These are phyloP conservation scores for Gynostemma pentaphyllum DNA, from an alignment of 306 rosid genomes.

Conservation along the genomic window DNA sequence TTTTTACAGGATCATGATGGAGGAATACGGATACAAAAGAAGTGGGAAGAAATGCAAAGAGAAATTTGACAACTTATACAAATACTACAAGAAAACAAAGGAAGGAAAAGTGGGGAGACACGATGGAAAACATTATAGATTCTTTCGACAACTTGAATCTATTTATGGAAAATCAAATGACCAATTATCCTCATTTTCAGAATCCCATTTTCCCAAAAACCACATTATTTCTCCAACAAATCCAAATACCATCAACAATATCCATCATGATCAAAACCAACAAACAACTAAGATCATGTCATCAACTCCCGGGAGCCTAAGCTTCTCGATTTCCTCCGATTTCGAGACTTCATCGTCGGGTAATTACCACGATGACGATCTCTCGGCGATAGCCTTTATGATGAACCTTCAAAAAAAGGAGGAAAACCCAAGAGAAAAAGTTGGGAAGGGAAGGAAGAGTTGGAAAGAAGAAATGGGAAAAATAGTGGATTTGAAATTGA, in stretches of 20 bases:
- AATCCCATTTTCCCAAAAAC: background rate
- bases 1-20: conserved; percentile 51
- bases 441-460: background rate
- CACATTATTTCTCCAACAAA: background rate
- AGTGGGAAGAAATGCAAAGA: conserved; percentile 84
- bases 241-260: background rate
- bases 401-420: background rate
- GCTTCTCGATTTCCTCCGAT: conserved; percentile 48
- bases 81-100: conserved; percentile 82
- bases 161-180: conserved; percentile 41
- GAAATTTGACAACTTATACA: conserved; percentile 78
- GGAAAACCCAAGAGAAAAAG: background rate
- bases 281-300: background rate
- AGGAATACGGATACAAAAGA: conserved; percentile 70
- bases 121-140: conserved; percentile 74
- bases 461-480: conserved; percentile 49
- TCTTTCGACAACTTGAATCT: conserved; percentile 78
- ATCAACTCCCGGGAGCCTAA: conserved; percentile 28
- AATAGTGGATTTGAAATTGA: conserved; percentile 45
- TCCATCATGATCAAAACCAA: background rate
- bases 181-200: conserved; percentile 19
- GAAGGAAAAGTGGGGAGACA: conserved; percentile 73
- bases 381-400: conserved; percentile 10
- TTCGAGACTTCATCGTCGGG: conserved; percentile 58
- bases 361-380: conserved; percentile 37